Evolutionary conservation across 2,329 filamentous ascomycete species (phyloP), one percentile per base, ranked within the genome.

Genomic region (Hypoxylon sp.): DNA sequence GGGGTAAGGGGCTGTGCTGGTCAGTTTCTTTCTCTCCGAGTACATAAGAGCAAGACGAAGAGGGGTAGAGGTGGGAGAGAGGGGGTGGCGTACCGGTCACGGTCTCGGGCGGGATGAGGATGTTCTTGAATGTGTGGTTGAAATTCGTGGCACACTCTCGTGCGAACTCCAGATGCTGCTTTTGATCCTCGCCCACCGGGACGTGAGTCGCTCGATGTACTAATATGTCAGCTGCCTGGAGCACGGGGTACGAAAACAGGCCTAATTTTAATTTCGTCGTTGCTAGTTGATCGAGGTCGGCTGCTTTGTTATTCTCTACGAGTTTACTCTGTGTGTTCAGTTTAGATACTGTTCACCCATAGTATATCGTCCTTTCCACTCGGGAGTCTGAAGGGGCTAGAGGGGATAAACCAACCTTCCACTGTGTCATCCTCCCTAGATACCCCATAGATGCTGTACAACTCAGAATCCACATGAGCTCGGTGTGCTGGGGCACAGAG

Each of bases 361-460:
- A 11, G 14, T 8, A 33, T 26, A 33, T 31, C 2, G 6, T 24
- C 26, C 29, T 3, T 19, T 5, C 14, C 8, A 10, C 31, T 29
- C 4, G 14, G 17, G 22, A 19, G 33, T 17, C 5, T 3, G 29
- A 29, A 52, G 22, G 19, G 33, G 10, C 14, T 29, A 47, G 14
- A 14, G 10, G 10, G 11, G 13, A 33, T 3, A 26, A 24, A 70
- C 76, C 54, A 65, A 93, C 94, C 90, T 99, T 99, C 94, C 96
- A 99, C 80, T 98, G 96, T 29, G 96, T 98, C 96, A 99, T 99
- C n/a, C 96, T 87, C 9, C 92, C 92, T n/a, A 99, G 84, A 81
- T 97, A 97, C 42, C 96, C 96, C 80, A 96, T 94, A 4, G 93
- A 95, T 24, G 96, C 93, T 58, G 92, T 92, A 73, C 94, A 98